A percentile compares a stretch with the other conserved stretches of the same genome.
These are phyloP conservation scores for Pulveroboletus sp. DNA, from an alignment of 768 basidiomycete genomes.

Conservation along the genomic window DNA sequence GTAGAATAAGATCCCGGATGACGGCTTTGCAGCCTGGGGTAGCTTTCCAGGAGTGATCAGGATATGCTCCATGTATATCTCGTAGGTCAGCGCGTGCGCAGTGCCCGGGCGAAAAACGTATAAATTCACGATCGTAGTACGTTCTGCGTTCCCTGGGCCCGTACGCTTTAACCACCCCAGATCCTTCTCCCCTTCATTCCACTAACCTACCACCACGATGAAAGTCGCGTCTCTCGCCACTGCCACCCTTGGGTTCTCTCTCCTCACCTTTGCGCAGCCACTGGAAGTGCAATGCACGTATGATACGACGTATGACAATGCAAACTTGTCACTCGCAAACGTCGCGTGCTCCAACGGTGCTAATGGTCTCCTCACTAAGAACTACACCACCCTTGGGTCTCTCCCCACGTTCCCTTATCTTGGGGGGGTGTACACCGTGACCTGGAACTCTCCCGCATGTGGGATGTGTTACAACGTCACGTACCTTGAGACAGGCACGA, in stretches of 20 bases:
- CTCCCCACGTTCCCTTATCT: conserved; percentile 31
- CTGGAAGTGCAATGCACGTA: conserved; percentile 20
- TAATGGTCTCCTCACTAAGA: conserved; percentile 28
- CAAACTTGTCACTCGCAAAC: conserved; percentile 8
- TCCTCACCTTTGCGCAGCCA: conserved; percentile 16
- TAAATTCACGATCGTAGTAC: conserved; percentile 9
- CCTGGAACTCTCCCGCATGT: conserved; percentile 27
- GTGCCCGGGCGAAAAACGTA: not conserved
- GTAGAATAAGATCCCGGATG: not conserved
- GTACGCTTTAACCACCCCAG: not conserved
- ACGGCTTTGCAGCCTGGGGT: not conserved
- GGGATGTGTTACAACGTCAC: conserved; percentile 33
- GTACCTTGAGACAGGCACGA: conserved; percentile 13
- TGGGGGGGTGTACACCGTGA: conserved; percentile 32
- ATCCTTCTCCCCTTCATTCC: not conserved
- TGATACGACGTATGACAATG: conserved; percentile 30
- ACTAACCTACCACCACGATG: conserved; percentile 12
- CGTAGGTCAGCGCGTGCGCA: not conserved
- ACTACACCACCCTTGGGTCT: conserved; percentile 31
- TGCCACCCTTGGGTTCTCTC: conserved; percentile 9
- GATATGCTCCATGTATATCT: not conserved
- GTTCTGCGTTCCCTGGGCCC: not conserved
- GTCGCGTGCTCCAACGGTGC: conserved; percentile 33
- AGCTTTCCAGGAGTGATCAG: not conserved
- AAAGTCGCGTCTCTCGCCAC: conserved; percentile 18